Evolutionary conservation across 2,329 filamentous ascomycete species (phyloP), one percentile per base, ranked within the genome.

Genomic region (Grosmannia huntii): DNA sequence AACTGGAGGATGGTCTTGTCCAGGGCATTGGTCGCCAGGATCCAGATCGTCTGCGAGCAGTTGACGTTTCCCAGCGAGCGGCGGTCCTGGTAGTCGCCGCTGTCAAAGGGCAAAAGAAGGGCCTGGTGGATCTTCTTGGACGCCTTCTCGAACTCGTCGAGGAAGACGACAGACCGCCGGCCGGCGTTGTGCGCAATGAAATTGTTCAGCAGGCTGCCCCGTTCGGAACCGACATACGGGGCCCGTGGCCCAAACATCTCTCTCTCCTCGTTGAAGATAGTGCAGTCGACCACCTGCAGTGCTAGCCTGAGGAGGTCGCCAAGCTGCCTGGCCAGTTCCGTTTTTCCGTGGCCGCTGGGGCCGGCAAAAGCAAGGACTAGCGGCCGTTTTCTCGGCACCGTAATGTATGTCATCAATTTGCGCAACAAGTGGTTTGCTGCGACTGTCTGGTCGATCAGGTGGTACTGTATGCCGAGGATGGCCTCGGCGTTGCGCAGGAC

Each of bases 71-170:
- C 9, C 1, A 57, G 55, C 5, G 51, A 44, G 28, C 57, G 57
- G 27, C 60, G 60, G 57, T 59, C 57, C 48, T 61, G 55, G 52
- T 61, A 59, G n/a, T 57, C 38, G 48, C 60, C 60, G 10, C 53
- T 57, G 38, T 57, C 60, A 56, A 61, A 61, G 4, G 60, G 57
- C 46, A 61, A 21, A 21, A 61, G 41, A 2, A 61, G 57, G 2
- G 60, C 9, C 28, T 61, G 25, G 55, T 61, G 60, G 38, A 59
- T 59, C 10, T 56, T 12, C 6, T 12, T 19, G 1, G 57, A 41
- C 12, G 60, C 56, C 57, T 61, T 61, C 23, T 61, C 60, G 44
- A 61, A 61, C 38, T 61, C 60, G 55, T 61, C 60, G 4, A 61
- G 57, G n/a, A 60, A 60, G 2, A 60, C 58, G n/a, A 60, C 27